Conservation (phyloP, 495 filamentous ascomycete genomes). For the Tuber brumale region DNA sequence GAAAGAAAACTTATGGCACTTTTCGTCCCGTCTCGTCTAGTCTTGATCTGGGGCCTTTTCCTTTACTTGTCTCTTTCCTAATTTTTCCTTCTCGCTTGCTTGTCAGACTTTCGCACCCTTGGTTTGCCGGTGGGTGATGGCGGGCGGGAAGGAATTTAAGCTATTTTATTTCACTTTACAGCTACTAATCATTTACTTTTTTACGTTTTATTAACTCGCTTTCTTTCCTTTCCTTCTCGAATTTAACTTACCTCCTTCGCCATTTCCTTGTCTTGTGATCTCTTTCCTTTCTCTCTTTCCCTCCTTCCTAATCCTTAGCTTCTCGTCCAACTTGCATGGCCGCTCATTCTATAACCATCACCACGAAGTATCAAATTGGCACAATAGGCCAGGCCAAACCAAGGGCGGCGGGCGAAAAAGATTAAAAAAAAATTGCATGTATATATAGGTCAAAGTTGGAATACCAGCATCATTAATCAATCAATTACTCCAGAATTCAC, state of each 20-base stretch:
- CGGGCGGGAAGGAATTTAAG: not conserved
- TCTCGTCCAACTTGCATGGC: not conserved
- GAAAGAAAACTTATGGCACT: not conserved
- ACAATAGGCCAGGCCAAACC: not conserved
- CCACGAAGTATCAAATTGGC: not conserved
- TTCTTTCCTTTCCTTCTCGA: not conserved
- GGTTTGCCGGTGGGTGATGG: not conserved
- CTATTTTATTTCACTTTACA: not conserved
- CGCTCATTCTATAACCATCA: not conserved
- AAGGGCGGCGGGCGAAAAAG: not conserved
- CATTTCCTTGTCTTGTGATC: not conserved
- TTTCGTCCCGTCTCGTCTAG: not conserved
- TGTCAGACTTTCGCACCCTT: not conserved
- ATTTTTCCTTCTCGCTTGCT: not conserved
- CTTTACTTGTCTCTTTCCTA: not conserved
- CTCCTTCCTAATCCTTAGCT: not conserved
- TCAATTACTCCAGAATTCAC: not conserved
- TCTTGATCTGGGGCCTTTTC: not conserved
- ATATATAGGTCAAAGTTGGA: not conserved
- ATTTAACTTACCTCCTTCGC: not conserved
- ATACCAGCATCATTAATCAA: constrained; percentile 1
- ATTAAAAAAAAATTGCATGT: not conserved
- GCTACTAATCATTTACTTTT: not conserved
- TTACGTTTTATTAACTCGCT: not conserved
- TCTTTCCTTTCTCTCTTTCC: not conserved